Evolutionary conservation across 495 filamentous ascomycete species (phyloP).

Genomic region (Neurospora pannonica): DNA sequence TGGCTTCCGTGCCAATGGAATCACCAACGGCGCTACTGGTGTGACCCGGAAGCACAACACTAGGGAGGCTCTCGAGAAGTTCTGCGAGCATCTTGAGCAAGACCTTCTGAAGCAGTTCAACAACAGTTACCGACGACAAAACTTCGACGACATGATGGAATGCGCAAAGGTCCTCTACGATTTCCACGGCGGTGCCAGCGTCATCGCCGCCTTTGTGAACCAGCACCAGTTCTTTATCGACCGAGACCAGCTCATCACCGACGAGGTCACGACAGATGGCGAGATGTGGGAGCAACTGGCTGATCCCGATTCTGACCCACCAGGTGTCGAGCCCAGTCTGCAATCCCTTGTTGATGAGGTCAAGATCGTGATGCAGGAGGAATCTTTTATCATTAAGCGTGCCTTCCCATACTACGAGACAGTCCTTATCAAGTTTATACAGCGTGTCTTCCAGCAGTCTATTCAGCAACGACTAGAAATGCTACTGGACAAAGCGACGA

Average conservation of each 20-base stretch:
- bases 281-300: constrained; percentile 86
- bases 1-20: constrained; percentile 43
- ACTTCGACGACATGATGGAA: constrained; percentile 92
- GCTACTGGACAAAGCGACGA: constrained; percentile 88
- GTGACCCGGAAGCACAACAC: constrained; percentile 50
- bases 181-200: constrained; percentile 91
- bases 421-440: constrained; percentile 82
- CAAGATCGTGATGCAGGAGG: constrained; percentile 90
- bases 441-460: constrained; percentile 94
- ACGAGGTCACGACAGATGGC: constrained; percentile 73
- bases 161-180: constrained; percentile 90
- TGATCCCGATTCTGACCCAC: constrained; percentile 85
- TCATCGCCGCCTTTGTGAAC: constrained; percentile 93
- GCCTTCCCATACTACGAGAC: constrained; percentile 96
- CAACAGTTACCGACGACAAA: constrained; percentile 84
- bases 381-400: constrained; percentile 88
- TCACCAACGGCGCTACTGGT: constrained; percentile 37
- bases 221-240: constrained; percentile 99
- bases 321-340: constrained; percentile 83
- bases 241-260: constrained; percentile 75
- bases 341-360: constrained; percentile 91
- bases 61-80: constrained; percentile 89
- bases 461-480: constrained; percentile 93
- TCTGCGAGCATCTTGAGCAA: constrained; percentile 90
- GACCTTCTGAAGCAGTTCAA: constrained; percentile 95